Base-by-base conservation (phyloP, 768 basidiomycete genomes). In the Asterophora lycoperdoides region DNA sequence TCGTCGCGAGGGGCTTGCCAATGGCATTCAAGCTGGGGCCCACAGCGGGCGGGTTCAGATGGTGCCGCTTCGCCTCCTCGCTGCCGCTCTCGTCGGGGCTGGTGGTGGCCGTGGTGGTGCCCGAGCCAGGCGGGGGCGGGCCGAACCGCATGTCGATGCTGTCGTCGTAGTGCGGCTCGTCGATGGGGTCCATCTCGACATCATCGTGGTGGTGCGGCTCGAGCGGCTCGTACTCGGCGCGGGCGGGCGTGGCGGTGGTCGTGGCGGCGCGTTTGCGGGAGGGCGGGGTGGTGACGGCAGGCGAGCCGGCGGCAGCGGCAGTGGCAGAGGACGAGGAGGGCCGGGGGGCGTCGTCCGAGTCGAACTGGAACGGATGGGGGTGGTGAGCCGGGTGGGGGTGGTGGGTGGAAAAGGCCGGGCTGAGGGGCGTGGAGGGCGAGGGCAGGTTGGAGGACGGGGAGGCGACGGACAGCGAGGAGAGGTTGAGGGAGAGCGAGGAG, bases 251-350 rank as follows among this genome's bases (percentile, higher is more conserved):
- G 50, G 68, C 63, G 43, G 70, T 70, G 19, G 78, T 71, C 14
- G 75, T 80, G 59, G 86, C 83, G 60, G 81, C 83, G 50, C 86
- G 75, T 64, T 87, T 87, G 32, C 83, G 71, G n/a, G n/a, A n/a
- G n/a, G n/a, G n/a, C 1, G 84, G 81, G 8, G 84, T 71, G 13
- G n/a, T n/a, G 80, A 80, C 9, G 83, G 73, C 37, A n/a, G 76
- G 76, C 43, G 81, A 77, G 49, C 72, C 65, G 8, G 72, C 70
- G 1, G 81, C 75, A 18, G 80, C 76, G 23, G 79, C 72, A 17
- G 81, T 73, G 34, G 64, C 44, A 6, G 23, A 23, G 23, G 23
- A 23, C 3, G 23, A 23, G 23, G 23, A 23, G 3, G 23, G 23
- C 59, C 57, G 53, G 55, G 70, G 37, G 61, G 57, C 48, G 58